phyloP scores from a whole-genome alignment of 2,329 filamentous ascomycete species.

The Aspergillus amoenus region DNA sequence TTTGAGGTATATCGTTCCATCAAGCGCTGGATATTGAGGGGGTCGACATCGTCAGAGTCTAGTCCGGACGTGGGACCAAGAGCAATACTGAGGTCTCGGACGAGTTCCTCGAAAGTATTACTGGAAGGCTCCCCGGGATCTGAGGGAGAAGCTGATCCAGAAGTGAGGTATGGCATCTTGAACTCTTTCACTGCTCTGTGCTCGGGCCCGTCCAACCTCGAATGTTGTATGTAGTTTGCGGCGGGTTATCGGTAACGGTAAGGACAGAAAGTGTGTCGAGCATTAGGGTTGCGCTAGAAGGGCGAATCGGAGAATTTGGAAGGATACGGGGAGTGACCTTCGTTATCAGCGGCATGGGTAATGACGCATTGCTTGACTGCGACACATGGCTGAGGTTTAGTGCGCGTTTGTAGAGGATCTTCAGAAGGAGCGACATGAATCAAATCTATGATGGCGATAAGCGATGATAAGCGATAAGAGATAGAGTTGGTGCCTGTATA shows the following conservation, averaged over 20 bases:
- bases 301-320: neutral
- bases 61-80: conserved; percentile 80
- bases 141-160: conserved; percentile 11
- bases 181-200: neutral
- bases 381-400: neutral
- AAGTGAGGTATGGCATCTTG: conserved; percentile 37
- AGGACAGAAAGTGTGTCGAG: neutral
- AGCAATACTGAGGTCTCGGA: conserved; percentile 68
- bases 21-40: conserved; percentile 65
- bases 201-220: neutral
- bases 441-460: neutral
- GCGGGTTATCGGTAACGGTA: neutral
- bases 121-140: conserved; percentile 9
- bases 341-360: neutral
- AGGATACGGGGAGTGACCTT: neutral
- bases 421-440: neutral
- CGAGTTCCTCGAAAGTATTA: conserved; percentile 65
- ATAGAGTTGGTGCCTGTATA: neutral
- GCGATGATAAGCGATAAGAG: conserved; percentile 24
- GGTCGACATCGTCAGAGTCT: conserved; percentile 77
- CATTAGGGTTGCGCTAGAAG: neutral
- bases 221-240: neutral
- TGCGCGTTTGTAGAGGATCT: neutral
- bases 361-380: neutral
- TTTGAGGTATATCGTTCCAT: conserved; percentile 74